phyloP scores from a whole-genome alignment of 371 early-diverging fungal genomes.

The Saksenaea vasiformis region DNA sequence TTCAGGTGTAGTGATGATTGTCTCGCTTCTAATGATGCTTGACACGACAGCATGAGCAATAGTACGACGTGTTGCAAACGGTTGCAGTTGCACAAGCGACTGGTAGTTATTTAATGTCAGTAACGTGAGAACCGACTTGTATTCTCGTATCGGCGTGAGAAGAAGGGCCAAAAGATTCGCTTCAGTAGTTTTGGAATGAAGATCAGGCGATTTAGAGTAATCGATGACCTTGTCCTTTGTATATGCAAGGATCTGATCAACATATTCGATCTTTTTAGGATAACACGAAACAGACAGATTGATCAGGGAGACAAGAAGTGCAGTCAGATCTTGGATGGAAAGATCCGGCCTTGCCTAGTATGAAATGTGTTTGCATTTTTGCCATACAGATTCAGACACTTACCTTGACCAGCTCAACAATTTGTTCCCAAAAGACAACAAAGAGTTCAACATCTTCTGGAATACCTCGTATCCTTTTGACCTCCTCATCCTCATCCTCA shows the following conservation, averaged over 20 bases:
- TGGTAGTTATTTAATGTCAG: constrained; percentile 71
- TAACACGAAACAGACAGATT: constrained; percentile 90
- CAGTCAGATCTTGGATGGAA: constrained; percentile 83
- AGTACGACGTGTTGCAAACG: constrained; percentile 74
- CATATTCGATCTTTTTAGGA: constrained; percentile 80
- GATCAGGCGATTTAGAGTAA: constrained; percentile 51
- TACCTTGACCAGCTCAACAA: constrained; percentile 85
- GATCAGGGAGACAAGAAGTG: constrained; percentile 80
- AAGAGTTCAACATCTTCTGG: constrained; percentile 86
- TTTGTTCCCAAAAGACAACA: constrained; percentile 92
- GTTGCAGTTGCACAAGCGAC: constrained; percentile 75
- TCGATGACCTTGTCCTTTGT: constrained; percentile 68
- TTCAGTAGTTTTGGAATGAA: constrained; percentile 58
- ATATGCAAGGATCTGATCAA: constrained; percentile 86
- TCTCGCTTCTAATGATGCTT: constrained; percentile 62
- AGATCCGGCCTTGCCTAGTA: constrained; percentile 85
- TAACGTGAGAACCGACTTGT: constrained; percentile 62
- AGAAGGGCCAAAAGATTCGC: constrained; percentile 66
- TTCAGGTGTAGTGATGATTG: constrained; percentile 68
- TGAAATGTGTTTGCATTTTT: constrained; percentile 71
- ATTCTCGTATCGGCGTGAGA: constrained; percentile 74
- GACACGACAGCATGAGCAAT: constrained; percentile 77
- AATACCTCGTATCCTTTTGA: constrained; percentile 65
- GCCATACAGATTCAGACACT: not conserved
- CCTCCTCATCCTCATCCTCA: constrained; percentile 17